These are phyloP conservation scores for Tricholoma sp. DNA, from an alignment of 768 basidiomycete species.

Conservation along the genomic window DNA sequence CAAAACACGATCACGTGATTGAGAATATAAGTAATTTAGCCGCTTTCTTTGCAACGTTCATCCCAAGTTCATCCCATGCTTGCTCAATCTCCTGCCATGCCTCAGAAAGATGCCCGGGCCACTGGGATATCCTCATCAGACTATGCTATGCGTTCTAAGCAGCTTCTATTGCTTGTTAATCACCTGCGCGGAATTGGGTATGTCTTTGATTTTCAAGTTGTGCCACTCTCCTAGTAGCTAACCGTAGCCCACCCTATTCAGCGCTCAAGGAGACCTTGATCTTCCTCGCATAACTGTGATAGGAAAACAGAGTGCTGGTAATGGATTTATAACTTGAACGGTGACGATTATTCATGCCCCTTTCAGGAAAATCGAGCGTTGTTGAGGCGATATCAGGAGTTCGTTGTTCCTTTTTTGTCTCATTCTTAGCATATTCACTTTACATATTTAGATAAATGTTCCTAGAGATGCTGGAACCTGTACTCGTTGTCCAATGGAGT, in stretches of 20 bases:
- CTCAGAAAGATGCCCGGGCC: background rate
- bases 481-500: conserved; percentile 32
- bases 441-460: conserved; percentile 29
- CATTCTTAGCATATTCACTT: background rate
- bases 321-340: background rate
- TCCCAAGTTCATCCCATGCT: no score
- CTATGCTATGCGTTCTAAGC: background rate
- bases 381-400: conserved; percentile 13
- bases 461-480: conserved; percentile 3
- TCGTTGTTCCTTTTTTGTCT: background rate
- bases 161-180: background rate
- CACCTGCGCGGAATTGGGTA: background rate
- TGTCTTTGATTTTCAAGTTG: background rate
- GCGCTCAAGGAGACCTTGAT: conserved; percentile 41
- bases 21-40: no score
- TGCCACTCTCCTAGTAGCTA: background rate
- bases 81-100: background rate
- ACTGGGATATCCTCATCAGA: background rate
- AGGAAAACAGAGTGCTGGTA: conserved; percentile 48
- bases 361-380: conserved; percentile 36
- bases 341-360: background rate
- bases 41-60: no score
- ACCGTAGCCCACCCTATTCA: conserved; percentile 5
- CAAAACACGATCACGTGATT: no score
- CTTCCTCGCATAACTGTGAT: conserved; percentile 47